Base-by-base conservation (phyloP, 148 eudicot species). In the Fagopyrum homotropicum region DNA sequence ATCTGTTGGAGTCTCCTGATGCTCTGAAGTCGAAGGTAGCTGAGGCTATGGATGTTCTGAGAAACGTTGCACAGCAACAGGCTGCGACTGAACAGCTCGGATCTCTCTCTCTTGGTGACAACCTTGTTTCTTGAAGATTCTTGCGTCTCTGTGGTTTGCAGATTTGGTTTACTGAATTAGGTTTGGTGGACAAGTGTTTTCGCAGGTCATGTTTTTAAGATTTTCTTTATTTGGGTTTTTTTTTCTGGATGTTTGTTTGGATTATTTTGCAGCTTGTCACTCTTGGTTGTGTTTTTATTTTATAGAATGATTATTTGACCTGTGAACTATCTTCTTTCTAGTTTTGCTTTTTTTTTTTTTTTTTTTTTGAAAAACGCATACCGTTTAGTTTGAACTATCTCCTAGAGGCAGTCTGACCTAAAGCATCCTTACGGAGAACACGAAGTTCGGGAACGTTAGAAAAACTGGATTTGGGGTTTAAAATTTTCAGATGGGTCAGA, bases 1-100 rank as follows among this genome's bases (percentile, higher is more conserved):
- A 88, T 80, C 74, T 92, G 87, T 87, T 92, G 2, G 97, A 92
- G 75, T 85, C 98, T 57, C 96, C 98, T 0, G 98, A 93, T 45
- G 98, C 96, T 7, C 78, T 93, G 81, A 93, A 89, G 81, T 86
- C 97, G 0, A 91, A 93, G 77, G 97, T 93, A 68, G 81, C 89
- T 0, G 97, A 93, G 81, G 97, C 98, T 5, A 89, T 93, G 89
- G 97, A 93, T 30, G 97, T 93, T 15, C 79, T 91, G 80, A 84
- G 90, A 80, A 93, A 81, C 72, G 98, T 93, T 72, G 88, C 85
- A 45, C 83, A 79, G 75, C 87, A 88, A 81, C 89, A 86, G 64
- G 81, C 82, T 17, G 73, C 48, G 78, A 85, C 92, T 7, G 98
- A 89, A 57, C 91, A 93, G 78, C 84, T 93, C n/a, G 83, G 85